Evolutionary conservation across 176 grass and related monocot genomes (phyloP), one percentile per base, ranked within the genome.

Genomic region (Juncus effusus): DNA sequence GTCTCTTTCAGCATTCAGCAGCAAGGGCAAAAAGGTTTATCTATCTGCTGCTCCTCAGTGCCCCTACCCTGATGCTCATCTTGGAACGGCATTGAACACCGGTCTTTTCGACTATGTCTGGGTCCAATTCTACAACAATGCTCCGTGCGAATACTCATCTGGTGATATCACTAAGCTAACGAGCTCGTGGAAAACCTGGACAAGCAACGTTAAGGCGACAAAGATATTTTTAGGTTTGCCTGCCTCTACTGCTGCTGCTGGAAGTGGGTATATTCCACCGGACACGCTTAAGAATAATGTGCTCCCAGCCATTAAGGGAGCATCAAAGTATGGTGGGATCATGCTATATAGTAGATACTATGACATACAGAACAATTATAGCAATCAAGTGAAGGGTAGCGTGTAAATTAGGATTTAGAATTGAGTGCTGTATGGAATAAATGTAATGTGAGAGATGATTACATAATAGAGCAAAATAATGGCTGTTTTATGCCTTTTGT

Each of bases 101-200:
- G 84, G 78, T 40, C 63, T 85, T 9, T 90, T 95, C 60, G 81
- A 95, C 78, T 90, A 87, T 81, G 83, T 95, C 28, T 95, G 91
- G 91, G 75, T 95, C 41, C 91, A 95, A 76, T 95, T 95, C 60
- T 95, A 87, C 91, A 90, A 90, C 63, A 87, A 95, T 70, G 70
- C 63, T 5, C 59, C 52, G 16, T 95, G 86, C 72, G 65, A 95
- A 75, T 95, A 75, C 84, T 56, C 36, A 3, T 6, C 45, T 3
- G 78, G 82, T 0, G 70, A 74, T 56, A 53, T 35, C 10, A 40
- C 8, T 41, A 82, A 69, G 56, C 62, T 90, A 71, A 56, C 37
- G 50, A 74, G 0, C 41, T 64, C 83, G 14, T 95, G 86, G 86
- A 67, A 14, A 3, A 74, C 42, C 0, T 95, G 90, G 90, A 81